Percentiles rank a stretch among this genome's conserved stretches.
Evolutionary conservation across 495 filamentous ascomycete genomes (phyloP).

Genomic region (Podospora comata): DNA sequence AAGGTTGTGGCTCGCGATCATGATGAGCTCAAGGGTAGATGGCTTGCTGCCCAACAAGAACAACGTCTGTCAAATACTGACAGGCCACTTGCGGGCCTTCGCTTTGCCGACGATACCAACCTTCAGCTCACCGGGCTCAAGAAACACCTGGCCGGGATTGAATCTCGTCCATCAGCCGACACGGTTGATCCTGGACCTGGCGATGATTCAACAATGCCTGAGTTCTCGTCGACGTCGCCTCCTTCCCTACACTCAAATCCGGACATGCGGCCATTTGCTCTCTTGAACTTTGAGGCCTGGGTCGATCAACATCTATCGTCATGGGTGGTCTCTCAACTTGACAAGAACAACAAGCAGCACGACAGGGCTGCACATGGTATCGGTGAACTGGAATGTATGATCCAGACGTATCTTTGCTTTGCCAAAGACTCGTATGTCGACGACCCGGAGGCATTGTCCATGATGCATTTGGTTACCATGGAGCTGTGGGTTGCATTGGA

Average conservation of each 20-base stretch:
- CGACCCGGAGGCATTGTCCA: conserved; percentile 52
- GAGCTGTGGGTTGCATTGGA: conserved; percentile 65
- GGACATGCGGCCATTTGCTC: not conserved
- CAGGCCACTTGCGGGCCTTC: not conserved
- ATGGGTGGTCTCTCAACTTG: conserved; percentile 25
- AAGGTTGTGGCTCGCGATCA: not conserved
- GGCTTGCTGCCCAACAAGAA: conserved; percentile 16
- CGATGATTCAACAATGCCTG: conserved; percentile 3
- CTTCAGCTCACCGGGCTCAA: conserved; percentile 10
- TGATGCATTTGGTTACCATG: conserved; percentile 58
- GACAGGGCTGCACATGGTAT: conserved; percentile 5
- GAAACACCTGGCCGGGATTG: conserved; percentile 14
- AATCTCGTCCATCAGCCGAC: not conserved
- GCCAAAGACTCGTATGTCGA: conserved; percentile 33
- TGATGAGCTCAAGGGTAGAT: conserved; percentile 5
- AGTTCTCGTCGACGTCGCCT: not conserved
- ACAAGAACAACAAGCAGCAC: not conserved
- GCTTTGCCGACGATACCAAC: conserved; percentile 16
- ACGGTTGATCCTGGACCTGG: conserved; percentile 10
- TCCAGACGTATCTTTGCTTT: conserved; percentile 23
- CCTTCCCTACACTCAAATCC: not conserved
- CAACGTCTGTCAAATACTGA: not conserved
- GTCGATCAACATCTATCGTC: conserved; percentile 14
- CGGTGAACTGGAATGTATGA: conserved; percentile 18
- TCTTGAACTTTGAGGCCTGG: conserved; percentile 25